Conservation (phyloP, 2,329 filamentous ascomycete species). For the Rhynchosporium agropyri region DNA sequence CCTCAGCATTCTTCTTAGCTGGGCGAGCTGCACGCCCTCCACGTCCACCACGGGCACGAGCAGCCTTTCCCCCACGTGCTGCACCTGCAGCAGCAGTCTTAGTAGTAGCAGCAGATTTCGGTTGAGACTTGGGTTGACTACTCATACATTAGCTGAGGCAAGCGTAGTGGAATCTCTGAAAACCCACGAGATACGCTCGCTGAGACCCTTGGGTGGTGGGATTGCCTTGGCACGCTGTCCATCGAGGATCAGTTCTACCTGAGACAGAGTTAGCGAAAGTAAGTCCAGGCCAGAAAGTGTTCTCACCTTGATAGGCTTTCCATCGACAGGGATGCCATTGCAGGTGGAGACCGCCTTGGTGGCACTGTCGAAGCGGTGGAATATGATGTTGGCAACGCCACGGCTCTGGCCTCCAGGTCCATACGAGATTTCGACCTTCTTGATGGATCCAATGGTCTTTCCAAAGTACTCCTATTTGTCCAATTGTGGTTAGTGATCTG, state of each 20-base stretch:
- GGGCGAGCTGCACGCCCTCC: conserved; percentile 61
- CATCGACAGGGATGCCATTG: conserved; percentile 89
- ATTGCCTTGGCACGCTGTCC: conserved; percentile 71
- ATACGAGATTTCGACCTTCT: conserved; percentile 88
- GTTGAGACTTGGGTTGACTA: conserved; percentile 69
- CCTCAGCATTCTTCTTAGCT: conserved; percentile 87
- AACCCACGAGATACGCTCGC: conserved; percentile 79
- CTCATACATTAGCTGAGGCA: conserved; percentile 37
- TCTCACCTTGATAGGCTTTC: conserved; percentile 92
- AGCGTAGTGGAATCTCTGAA: neutral
- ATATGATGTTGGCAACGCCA: conserved; percentile 88
- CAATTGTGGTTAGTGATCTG: conserved; percentile 67
- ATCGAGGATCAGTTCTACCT: conserved; percentile 91
- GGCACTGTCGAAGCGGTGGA: conserved; percentile 78
- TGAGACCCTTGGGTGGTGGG: conserved; percentile 70
- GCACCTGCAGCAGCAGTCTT: conserved; percentile 69
- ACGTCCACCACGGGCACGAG: conserved; percentile 52
- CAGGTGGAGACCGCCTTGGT: conserved; percentile 80
- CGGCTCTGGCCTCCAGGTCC: conserved; percentile 90
- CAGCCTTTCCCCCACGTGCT: conserved; percentile 34
- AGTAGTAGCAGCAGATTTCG: conserved; percentile 76
- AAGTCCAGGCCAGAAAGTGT: conserved; percentile 56
- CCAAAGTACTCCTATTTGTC: conserved; percentile 90
- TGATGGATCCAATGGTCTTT: conserved; percentile 85
- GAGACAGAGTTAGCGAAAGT: conserved; percentile 24